Evolutionary conservation across 176 grass and related monocot genomes (phyloP).

Genomic region (Rhynchospora pubera): DNA sequence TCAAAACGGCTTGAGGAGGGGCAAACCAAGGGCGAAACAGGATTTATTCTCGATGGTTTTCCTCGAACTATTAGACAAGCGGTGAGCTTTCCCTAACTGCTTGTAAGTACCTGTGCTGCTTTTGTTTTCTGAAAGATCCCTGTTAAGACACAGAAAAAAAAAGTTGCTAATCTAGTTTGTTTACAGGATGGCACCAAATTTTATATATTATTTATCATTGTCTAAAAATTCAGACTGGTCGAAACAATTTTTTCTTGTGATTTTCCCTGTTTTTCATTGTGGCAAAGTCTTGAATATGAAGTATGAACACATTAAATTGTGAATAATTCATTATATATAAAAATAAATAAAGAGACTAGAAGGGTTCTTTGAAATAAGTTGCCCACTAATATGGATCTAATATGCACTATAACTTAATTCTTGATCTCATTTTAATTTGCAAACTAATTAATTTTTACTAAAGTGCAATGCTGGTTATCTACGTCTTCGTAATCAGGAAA

Average conservation of each 20-base stretch:
- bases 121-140: not conserved
- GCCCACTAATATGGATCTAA: not conserved
- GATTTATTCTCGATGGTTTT: slow-evolving; percentile 96
- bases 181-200: not conserved
- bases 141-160: not conserved
- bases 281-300: not conserved
- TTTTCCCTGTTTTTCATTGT: not conserved
- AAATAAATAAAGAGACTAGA: not conserved
- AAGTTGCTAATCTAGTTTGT: not conserved
- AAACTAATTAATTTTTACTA: not conserved
- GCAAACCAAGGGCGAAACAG: slow-evolving; percentile 66
- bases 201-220: too few species aligned
- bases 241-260: not conserved
- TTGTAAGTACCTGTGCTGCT: slow-evolving; percentile 32
- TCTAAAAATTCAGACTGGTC: not conserved
- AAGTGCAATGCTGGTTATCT: not conserved
- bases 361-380: not conserved
- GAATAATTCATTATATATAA: not conserved
- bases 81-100: slow-evolving; percentile 50
- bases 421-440: not conserved
- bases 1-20: slow-evolving; percentile 70
- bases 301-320: too few species aligned
- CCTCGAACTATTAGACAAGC: slow-evolving; percentile 95
- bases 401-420: not conserved
- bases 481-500: slow-evolving; percentile 52